A percentile compares a stretch with the other conserved stretches of the same genome.
phyloP scores from a whole-genome alignment of 805 yeast genomes.

The Kodamaea nitidulidarum region DNA sequence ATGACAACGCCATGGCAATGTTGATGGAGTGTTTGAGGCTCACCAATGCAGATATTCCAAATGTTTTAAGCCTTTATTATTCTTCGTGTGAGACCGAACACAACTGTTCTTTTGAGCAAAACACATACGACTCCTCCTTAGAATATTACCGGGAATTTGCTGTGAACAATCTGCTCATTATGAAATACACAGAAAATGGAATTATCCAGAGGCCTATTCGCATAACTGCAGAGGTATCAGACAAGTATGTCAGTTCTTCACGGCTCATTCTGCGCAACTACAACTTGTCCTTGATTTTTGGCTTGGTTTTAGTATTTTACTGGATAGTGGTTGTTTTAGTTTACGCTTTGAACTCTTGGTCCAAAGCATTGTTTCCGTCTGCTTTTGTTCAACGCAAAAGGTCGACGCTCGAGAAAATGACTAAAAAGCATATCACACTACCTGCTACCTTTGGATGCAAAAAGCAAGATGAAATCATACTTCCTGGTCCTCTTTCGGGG shows the following conservation, averaged over 20 bases:
- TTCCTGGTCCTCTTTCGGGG: slow-evolving; percentile 4
- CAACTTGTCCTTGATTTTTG: slow-evolving; percentile 2
- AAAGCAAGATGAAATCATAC: slow-evolving; percentile 6
- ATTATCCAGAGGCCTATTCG: slow-evolving; percentile 1
- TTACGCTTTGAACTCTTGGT: slow-evolving; percentile 12
- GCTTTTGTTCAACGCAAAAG: slow-evolving; percentile 5
- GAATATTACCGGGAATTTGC: neutral
- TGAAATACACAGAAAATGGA: neutral
- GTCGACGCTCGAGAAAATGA: slow-evolving; percentile 1
- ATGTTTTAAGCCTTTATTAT: neutral
- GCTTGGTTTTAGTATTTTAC: slow-evolving; percentile 10
- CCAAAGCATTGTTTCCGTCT: slow-evolving; percentile 28
- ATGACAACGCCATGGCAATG: slow-evolving; percentile 5
- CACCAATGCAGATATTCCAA: neutral
- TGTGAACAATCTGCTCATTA: neutral
- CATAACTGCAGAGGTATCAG: neutral
- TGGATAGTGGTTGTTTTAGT: slow-evolving; percentile 17
- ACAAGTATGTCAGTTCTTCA: neutral
- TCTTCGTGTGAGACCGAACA: slow-evolving; percentile 1
- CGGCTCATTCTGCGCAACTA: slow-evolving; percentile 1
- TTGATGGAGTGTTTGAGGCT: slow-evolving; percentile 3
- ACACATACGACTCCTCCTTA: neutral
- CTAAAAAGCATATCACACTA: slow-evolving; percentile 13
- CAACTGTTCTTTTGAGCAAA: neutral
- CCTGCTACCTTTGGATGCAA: slow-evolving; percentile 16